Evolutionary conservation across 768 basidiomycete species (phyloP).

Genomic region (Russula dissimulans): DNA sequence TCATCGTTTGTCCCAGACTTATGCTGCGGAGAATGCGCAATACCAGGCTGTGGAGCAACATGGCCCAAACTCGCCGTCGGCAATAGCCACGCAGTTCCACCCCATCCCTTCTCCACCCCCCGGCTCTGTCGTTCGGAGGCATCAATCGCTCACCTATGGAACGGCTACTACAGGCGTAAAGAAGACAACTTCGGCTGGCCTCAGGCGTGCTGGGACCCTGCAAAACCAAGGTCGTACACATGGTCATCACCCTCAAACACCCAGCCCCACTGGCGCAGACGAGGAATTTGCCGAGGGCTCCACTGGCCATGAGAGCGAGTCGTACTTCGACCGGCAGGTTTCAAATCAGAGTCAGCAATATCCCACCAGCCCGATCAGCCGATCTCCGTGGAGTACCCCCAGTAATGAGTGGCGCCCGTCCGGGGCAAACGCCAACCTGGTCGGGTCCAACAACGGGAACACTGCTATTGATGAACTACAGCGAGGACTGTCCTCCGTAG

Average conservation of each 20-base stretch:
- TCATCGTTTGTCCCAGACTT: neutral
- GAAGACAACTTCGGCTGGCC: constrained; percentile 38
- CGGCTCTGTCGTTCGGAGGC: constrained; percentile 53
- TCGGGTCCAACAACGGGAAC: constrained; percentile 24
- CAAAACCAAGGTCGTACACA: constrained; percentile 40
- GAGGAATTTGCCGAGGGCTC: constrained; percentile 51
- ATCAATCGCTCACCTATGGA: constrained; percentile 71
- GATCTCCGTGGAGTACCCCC: constrained; percentile 55
- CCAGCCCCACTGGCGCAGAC: constrained; percentile 44
- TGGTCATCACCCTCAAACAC: constrained; percentile 29
- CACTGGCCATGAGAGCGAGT: constrained; percentile 47
- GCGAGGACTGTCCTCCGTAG: constrained; percentile 60
- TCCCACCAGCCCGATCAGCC: constrained; percentile 49
- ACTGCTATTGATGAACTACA: constrained; percentile 64
- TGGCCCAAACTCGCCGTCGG: constrained; percentile 41
- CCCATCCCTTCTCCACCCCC: constrained; percentile 58
- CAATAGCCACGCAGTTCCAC: constrained; percentile 55
- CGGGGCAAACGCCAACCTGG: constrained; percentile 26
- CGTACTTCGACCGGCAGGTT: constrained; percentile 38
- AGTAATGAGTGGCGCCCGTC: constrained; percentile 52
- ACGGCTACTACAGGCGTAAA: constrained; percentile 42
- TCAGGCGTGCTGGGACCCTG: constrained; percentile 72
- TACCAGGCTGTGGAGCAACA: constrained; percentile 45
- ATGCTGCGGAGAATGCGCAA: constrained; percentile 22
- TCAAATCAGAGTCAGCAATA: constrained; percentile 29